A percentile compares a stretch with the other conserved stretches of the same genome.
These are phyloP conservation scores for Piloderma croceum DNA, from an alignment of 768 basidiomycete genomes.

Conservation along the genomic window DNA sequence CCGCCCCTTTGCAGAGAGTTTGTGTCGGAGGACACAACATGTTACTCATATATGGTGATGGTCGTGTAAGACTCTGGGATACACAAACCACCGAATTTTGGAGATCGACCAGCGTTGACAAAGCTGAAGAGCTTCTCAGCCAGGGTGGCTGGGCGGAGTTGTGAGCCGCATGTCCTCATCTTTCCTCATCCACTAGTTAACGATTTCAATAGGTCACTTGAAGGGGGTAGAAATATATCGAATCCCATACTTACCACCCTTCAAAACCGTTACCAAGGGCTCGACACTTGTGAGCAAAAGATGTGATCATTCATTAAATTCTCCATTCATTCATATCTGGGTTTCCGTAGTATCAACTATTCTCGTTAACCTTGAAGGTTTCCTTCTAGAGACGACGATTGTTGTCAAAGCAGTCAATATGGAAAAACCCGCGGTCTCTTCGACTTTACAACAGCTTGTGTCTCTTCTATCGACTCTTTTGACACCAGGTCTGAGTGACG, in stretches of 20 bases:
- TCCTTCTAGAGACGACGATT: constrained; percentile 43
- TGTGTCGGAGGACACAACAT: constrained; percentile 67
- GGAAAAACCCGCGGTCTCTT: constrained; percentile 39
- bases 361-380: constrained; percentile 44
- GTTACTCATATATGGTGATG: constrained; percentile 69
- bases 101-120: constrained; percentile 72
- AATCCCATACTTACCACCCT: too few relatives aligned
- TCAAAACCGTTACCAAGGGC: too few relatives aligned
- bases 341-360: constrained; percentile 40
- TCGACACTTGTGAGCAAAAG: too few relatives aligned
- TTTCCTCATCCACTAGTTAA: too few relatives aligned
- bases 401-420: constrained; percentile 48
- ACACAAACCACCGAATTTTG: constrained; percentile 76
- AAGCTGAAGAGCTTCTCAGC: constrained; percentile 66
- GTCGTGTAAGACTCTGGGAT: constrained; percentile 84
- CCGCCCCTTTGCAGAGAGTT: constrained; percentile 56
- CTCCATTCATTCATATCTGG: too few relatives aligned
- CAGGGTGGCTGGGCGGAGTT: constrained; percentile 71
- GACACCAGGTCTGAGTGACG: constrained; percentile 63
- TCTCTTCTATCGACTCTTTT: constrained; percentile 58
- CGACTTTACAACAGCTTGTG: constrained; percentile 48
- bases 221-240: too few relatives aligned
- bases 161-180: constrained; percentile 47
- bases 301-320: too few relatives aligned
- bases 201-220: too few relatives aligned